A percentile compares a stretch with the other conserved stretches of the same genome.
phyloP scores from a whole-genome alignment of 495 filamentous ascomycete species.

The Aspergillus sparsus region DNA sequence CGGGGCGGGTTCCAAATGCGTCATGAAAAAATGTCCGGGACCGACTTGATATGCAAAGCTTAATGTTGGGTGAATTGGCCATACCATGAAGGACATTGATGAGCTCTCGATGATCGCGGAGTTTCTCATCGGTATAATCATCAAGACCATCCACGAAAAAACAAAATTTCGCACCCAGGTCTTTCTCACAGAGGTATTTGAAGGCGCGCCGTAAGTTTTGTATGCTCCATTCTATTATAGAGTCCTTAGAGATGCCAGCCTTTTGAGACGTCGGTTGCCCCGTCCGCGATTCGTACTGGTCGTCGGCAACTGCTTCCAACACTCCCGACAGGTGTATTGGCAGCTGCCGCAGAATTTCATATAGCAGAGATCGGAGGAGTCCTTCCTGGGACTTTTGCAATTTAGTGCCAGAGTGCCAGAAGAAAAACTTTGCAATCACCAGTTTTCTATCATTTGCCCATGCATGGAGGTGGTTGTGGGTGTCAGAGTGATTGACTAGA shows the following conservation, averaged over 20 bases:
- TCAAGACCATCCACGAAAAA: conserved; percentile 3
- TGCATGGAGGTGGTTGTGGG: background rate
- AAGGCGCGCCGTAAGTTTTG: background rate
- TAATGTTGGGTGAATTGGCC: background rate
- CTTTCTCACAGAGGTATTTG: background rate
- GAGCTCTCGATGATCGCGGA: background rate
- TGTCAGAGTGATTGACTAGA: background rate
- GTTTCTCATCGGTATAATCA: background rate
- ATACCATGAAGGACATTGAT: background rate
- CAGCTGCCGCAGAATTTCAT: background rate
- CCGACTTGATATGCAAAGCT: background rate
- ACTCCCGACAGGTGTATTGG: background rate
- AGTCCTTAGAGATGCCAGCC: background rate
- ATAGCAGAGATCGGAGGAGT: background rate
- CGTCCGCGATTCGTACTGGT: background rate
- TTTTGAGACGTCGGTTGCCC: background rate
- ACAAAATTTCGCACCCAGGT: background rate
- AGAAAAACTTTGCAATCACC: background rate
- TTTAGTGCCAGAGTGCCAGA: background rate
- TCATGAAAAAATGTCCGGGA: background rate
- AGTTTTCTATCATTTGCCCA: background rate
- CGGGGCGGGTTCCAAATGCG: background rate
- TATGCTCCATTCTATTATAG: background rate
- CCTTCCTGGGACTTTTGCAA: background rate
- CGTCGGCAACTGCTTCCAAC: background rate